Percentiles rank a stretch among this genome's conserved stretches.
Evolutionary conservation across 176 grass and related monocot genomes (phyloP).

Genomic region (Sorghum bicolor): DNA sequence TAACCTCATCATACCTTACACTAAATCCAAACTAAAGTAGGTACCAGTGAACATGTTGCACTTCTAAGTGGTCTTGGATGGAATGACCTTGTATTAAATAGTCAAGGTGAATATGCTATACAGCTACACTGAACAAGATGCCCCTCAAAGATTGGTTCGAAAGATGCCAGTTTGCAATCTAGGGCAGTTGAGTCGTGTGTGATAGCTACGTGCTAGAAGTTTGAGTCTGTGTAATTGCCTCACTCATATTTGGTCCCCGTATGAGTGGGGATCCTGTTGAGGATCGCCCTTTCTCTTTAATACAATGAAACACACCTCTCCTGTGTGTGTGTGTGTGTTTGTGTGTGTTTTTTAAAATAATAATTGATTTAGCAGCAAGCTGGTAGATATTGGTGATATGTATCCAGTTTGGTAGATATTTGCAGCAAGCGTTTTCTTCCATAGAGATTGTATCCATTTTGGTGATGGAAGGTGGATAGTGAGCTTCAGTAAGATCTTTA

Average conservation of each 20-base stretch:
- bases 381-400: not conserved
- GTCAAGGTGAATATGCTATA: not conserved
- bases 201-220: no score
- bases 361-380: not conserved
- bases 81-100: not conserved
- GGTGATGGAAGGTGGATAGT: not conserved
- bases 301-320: no score
- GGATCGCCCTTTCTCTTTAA: no score
- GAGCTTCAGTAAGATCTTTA: not conserved
- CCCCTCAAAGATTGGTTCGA: not conserved
- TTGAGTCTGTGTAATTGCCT: no score
- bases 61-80: not conserved
- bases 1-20: not conserved
- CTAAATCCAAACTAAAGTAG: not conserved
- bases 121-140: not conserved
- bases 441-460: not conserved
- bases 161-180: slow-evolving; percentile 7
- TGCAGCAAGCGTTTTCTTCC: not conserved
- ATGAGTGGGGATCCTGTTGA: no score
- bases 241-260: no score
- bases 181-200: no score
- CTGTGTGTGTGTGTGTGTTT: no score
- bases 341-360: not conserved
- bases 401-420: not conserved
- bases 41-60: not conserved